Base-by-base conservation (phyloP, 2,329 filamentous ascomycete genomes). In the Parastagonospora avenae region DNA sequence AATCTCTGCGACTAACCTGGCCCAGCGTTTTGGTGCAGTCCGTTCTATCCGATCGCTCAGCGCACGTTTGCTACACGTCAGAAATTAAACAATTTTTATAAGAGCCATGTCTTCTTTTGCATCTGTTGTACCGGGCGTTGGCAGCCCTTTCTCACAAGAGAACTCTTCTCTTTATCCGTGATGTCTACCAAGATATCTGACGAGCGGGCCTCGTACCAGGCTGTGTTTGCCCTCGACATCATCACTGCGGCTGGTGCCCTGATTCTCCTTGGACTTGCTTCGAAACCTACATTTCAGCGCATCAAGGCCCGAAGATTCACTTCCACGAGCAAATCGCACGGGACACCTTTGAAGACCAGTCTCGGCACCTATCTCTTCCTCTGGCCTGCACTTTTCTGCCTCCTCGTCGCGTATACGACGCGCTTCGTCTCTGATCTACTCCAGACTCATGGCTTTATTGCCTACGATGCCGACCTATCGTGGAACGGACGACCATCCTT, bases 331-430 rank as follows among this genome's bases (percentile, higher is more conserved):
- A 51, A 35, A 42, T 40, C 33, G 39, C 39, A 8, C 30, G 44
- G 19, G 32, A 51, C 42, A 0, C 49, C 49, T 4, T 19, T 51
- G 0, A 51, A 51, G 14, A 51, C 49, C 2, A 40, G 43, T 2
- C 19, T 51, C 4, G 49, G 49, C 4, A 51, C 49, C 1, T 51
- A 51, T 9, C 44, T 52, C 44, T 52, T 52, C 30, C 49, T 52
- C 28, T 43, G 39, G 39, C 44, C 49, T 0, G 44, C 49, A 0
- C 44, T 52, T 4, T 40, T 52, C 19, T 52, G 39, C 7, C 39
- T 52, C 39, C 48, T 52, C 19, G 28, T 48, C 29, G 49, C 44
- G 16, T 52, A 47, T 24, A 10, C 42, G 16, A 38, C 32, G 27
- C 49, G 49, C 44, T 48, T 52, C 12, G 24, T 48, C 9, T 42